Base-by-base conservation (phyloP, 2,329 filamentous ascomycete species). In the Chaetomiaceae sp. region DNA sequence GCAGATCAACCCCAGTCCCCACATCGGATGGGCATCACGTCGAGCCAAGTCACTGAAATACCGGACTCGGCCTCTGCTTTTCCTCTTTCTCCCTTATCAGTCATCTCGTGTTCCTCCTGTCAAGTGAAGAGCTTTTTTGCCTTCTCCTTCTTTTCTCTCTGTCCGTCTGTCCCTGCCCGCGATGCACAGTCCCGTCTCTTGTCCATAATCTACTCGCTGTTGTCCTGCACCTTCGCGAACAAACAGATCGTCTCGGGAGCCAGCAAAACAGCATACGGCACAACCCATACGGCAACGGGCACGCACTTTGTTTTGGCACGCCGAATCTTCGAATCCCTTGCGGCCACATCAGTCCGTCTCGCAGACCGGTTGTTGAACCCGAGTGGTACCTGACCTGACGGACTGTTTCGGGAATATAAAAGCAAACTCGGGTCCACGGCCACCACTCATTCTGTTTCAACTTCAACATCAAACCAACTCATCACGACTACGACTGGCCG, bases 211-310 rank as follows among this genome's bases (percentile, higher is more conserved):
- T 38, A 37, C 46, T 55, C 46, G 25, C 48, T 38, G 47, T 47
- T 43, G 50, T 59, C 52, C 61, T 63, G 61, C 58, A 57, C 51
- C 57, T 60, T 55, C 52, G 61, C 60, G 61, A 59, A 57, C 56
- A 57, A 59, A 59, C 57, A 63, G 54, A 42, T 20, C 55, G 31
- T 47, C 53, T 47, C 31, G 46, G 49, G 31, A 37, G 27, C 20
- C 27, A 49, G 36, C 45, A 45, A 53, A 45, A 29, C 40, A 50
- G 31, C 14, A 48, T 23, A 52, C 31, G 33, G 23, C 48, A 44
- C 54, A 48, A 43, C 50, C 53, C 37, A 44, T 38, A 49, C 53
- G 37, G 47, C 45, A 53, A 47, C 45, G 46, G 42, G 42, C 20
- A 38, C 51, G 47, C 51, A 49, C 43, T 40, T 47, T 56, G 49